phyloP scores from a whole-genome alignment of 164 flowering plant genomes.

The Nelumbo lutea region DNA sequence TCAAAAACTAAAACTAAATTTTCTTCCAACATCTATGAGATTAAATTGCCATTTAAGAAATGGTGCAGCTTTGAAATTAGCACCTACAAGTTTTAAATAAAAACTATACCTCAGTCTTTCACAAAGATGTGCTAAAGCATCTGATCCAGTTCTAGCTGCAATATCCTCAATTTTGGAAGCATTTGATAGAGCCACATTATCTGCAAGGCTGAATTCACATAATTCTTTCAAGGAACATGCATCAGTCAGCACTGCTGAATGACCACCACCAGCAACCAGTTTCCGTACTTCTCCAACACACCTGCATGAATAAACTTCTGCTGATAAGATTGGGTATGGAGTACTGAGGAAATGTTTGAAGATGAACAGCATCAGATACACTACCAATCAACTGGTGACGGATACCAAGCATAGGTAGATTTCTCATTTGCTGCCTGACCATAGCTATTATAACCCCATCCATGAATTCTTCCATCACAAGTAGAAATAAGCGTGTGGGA shows the following conservation, averaged over 20 bases:
- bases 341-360: neutral
- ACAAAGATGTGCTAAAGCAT: constrained; percentile 93
- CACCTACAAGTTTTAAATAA: neutral
- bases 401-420: constrained; percentile 92
- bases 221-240: constrained; percentile 88
- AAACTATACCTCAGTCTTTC: constrained; percentile 69
- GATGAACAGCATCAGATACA: neutral
- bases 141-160: constrained; percentile 84
- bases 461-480: constrained; percentile 81
- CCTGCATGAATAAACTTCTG: constrained; percentile 38
- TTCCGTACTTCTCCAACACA: constrained; percentile 90
- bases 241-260: constrained; percentile 95
- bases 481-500: constrained; percentile 80
- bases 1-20: neutral
- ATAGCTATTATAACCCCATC: constrained; percentile 96
- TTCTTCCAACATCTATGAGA: neutral
- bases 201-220: constrained; percentile 91
- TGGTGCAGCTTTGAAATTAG: neutral
- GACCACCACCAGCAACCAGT: constrained; percentile 98
- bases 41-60: neutral
- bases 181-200: constrained; percentile 54
- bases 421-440: constrained; percentile 96
- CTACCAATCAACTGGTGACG: constrained; percentile 97
- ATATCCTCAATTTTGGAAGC: constrained; percentile 75
- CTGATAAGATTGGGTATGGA: constrained; percentile 1